A percentile compares a stretch with the other conserved stretches of the same genome.
Conservation (phyloP, 768 basidiomycete genomes). For the Gyrodon lividus region DNA sequence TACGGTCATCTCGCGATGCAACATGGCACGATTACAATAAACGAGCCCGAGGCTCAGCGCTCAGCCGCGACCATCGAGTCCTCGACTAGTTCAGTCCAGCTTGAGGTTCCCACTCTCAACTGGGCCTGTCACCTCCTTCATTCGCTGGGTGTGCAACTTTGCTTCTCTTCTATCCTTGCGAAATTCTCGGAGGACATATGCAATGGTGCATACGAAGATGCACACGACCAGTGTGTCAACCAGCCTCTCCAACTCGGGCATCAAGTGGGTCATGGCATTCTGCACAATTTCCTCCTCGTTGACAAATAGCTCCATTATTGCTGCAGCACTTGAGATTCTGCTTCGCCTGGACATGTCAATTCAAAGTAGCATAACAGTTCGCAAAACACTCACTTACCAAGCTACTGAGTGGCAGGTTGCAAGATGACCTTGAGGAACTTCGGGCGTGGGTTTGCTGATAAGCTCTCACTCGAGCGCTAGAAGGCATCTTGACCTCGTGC, state of each 20-base stretch:
- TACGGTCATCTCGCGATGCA: too few species aligned
- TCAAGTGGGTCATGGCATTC: slow-evolving; percentile 7
- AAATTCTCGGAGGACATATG: slow-evolving; percentile 14
- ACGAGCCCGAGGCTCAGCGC: too few species aligned
- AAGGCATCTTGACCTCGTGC: too few species aligned
- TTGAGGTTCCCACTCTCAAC: not conserved
- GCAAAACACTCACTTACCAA: not conserved
- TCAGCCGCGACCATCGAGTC: too few species aligned
- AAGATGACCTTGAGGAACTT: too few species aligned
- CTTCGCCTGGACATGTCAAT: not conserved
- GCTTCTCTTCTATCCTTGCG: slow-evolving; percentile 22
- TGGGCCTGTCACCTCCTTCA: too few species aligned
- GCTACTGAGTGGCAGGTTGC: too few species aligned
- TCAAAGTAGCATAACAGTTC: not conserved
- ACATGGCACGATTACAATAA: too few species aligned
- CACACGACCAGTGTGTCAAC: slow-evolving; percentile 6
- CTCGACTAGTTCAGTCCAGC: not conserved
- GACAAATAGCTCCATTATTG: slow-evolving; percentile 18
- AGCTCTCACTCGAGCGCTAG: too few species aligned
- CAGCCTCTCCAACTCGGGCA: slow-evolving; percentile 11
- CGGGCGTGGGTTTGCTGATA: too few species aligned
- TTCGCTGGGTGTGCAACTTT: slow-evolving; percentile 14
- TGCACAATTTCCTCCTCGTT: slow-evolving; percentile 17
- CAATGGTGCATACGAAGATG: slow-evolving; percentile 15
- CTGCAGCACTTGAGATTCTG: not conserved